phyloP scores from a whole-genome alignment of 495 filamentous ascomycete species.

The Aspergillus cavernicola region DNA sequence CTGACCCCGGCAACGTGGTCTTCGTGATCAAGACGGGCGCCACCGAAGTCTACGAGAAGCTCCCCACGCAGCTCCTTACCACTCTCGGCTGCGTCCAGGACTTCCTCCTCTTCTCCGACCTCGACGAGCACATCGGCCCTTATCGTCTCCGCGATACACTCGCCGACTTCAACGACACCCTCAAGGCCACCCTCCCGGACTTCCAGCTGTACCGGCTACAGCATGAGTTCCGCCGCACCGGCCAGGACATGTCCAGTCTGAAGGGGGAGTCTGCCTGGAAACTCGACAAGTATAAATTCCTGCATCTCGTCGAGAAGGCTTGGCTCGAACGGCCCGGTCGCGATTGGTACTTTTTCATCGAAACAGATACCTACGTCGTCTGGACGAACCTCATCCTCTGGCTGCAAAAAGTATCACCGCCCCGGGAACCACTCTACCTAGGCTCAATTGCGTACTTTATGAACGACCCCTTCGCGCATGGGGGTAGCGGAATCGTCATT shows the following conservation, averaged over 20 bases:
- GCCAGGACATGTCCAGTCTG: conserved; percentile 24
- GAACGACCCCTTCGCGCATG: conserved; percentile 46
- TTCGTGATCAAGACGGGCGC: conserved; percentile 55
- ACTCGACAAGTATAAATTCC: conserved; percentile 61
- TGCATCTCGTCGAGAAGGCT: conserved; percentile 53
- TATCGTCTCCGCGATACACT: conserved; percentile 51
- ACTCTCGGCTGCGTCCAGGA: conserved; percentile 47
- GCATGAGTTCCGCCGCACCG: conserved; percentile 40
- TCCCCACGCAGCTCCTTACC: conserved; percentile 55
- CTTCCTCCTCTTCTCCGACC: conserved; percentile 57
- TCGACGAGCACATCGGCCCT: conserved; percentile 46
- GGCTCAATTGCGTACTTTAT: conserved; percentile 45
- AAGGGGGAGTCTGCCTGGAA: conserved; percentile 35
- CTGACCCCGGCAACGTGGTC: conserved; percentile 12
- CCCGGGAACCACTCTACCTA: conserved; percentile 44
- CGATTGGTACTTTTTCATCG: conserved; percentile 60
- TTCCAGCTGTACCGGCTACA: conserved; percentile 52
- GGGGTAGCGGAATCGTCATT: conserved; percentile 48
- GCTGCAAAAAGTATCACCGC: conserved; percentile 41
- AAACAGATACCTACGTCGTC: conserved; percentile 57
- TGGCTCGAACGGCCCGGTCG: conserved; percentile 47
- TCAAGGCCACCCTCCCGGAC: conserved; percentile 34
- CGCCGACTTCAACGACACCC: conserved; percentile 35
- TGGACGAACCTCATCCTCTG: conserved; percentile 56
- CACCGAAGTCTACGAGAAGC: conserved; percentile 45